Base-by-base conservation (phyloP, 306 rosid genomes). In the Fragaria ananassa region DNA sequence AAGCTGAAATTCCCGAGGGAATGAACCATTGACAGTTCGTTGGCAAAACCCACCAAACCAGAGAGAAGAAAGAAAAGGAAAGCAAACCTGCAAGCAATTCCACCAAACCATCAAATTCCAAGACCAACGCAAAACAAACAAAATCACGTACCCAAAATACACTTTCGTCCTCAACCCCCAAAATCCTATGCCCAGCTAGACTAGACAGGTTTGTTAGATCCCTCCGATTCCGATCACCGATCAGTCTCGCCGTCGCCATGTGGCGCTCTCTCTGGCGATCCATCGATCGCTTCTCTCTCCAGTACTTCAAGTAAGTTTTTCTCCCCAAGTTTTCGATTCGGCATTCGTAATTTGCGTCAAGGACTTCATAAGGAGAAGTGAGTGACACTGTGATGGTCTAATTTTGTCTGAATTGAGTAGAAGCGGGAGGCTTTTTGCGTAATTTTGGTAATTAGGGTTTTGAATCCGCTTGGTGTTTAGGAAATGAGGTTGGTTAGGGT, bases 231-330 rank as follows among this genome's bases (percentile, higher is more conserved):
- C 42, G 35, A 49, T 53, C 69, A 7, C 23, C 78, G 15, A 42
- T 35, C 45, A 19, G 9, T 34, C 8, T 47, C 76, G 54, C 35
- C 71, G 5, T 64, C 78, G 25, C 74, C 72, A 89, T 93, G 97
- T 87, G 91, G 87, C 85, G 84, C 67, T 83, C 90, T 76, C 60
- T 93, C 87, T 89, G 91, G 93, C 89, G 94, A 76, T 86, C 96
- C 81, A 56, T 87, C 76, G 97, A 90, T 80, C 97, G 97, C 79
- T 93, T 93, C 83, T 93, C 96, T 63, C 80, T 90, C 69, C 91
- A 81, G 69, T 83, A 92, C 74, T 92, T 92, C 91, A 85, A 72
- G 97, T 86, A 75, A 78, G 91, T 74, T 15, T 15, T 50, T 18
- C 42, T 3, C 29, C n/a, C 29, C 62, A 10, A 3, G 3, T 70